These are phyloP conservation scores for Fusarium circinatum DNA, from an alignment of 2,329 filamentous ascomycete genomes.

Conservation along the genomic window DNA sequence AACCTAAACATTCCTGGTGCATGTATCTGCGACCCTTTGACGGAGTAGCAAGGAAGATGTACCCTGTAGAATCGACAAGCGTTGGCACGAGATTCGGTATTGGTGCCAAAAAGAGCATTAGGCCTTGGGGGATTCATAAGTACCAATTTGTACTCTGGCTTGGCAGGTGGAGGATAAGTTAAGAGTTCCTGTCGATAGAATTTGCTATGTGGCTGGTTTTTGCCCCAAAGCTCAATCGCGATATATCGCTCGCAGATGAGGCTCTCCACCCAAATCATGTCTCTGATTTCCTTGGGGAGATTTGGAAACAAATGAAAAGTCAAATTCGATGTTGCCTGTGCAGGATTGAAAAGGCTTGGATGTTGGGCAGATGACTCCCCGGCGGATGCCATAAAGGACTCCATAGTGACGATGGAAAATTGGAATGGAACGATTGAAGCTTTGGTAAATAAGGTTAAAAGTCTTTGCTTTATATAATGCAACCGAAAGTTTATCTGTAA, in stretches of 20 bases:
- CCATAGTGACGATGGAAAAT: background rate
- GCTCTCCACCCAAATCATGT: background rate
- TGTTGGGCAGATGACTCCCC: no score
- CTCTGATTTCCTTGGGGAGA: background rate
- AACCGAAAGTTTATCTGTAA: background rate
- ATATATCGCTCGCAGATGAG: background rate
- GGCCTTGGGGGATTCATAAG: background rate
- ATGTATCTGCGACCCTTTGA: background rate
- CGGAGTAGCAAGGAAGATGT: background rate
- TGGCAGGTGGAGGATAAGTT: accelerated
- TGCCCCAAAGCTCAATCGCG: background rate
- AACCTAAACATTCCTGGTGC: background rate
- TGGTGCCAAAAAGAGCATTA: background rate
- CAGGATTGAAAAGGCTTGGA: background rate
- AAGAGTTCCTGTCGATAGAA: background rate
- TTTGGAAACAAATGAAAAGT: background rate
- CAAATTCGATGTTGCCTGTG: background rate
- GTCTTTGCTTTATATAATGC: no score
- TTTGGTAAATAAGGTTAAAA: accelerated
- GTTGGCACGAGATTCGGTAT: background rate
- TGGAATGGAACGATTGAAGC: no score
- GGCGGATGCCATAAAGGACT: background rate
- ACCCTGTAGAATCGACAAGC: background rate
- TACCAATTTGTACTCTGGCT: background rate
- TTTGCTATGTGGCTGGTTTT: accelerated